Conservation (phyloP, 176 grass and related monocot genomes). For the Oryza rufipogon region DNA sequence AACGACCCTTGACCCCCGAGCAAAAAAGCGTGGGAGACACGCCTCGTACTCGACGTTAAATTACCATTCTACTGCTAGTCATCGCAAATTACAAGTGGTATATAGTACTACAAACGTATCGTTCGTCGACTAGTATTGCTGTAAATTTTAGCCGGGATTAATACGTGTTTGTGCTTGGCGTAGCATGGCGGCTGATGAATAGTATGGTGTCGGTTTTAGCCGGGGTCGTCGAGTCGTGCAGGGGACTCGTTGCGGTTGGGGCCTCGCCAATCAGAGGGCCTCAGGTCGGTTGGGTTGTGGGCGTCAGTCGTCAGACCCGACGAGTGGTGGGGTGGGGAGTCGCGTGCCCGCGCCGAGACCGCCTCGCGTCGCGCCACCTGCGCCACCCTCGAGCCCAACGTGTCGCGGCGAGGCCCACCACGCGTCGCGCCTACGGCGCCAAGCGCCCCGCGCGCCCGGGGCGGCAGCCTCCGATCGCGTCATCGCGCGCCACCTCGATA, state of each 20-base stretch:
- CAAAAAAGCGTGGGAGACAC: not conserved
- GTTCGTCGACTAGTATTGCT: not conserved
- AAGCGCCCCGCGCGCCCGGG: not conserved
- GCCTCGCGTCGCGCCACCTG: constrained; percentile 43
- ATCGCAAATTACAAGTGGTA: no score
- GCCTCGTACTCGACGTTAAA: not conserved
- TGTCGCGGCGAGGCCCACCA: constrained; percentile 39
- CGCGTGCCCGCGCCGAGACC: constrained; percentile 30
- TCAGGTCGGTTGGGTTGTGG: constrained; percentile 41
- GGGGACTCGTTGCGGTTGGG: not conserved
- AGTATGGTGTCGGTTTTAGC: not conserved
- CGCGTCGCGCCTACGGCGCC: constrained; percentile 18
- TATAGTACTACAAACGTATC: no score
- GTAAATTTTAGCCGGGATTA: not conserved
- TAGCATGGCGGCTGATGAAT: not conserved
- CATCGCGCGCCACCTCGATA: constrained; percentile 39
- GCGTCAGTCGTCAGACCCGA: constrained; percentile 26
- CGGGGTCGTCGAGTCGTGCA: not conserved
- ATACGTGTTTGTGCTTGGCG: not conserved
- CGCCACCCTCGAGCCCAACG: constrained; percentile 32
- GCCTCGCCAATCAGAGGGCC: not conserved
- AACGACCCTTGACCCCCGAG: not conserved
- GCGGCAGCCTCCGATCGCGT: constrained; percentile 14
- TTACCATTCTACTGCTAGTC: no score
- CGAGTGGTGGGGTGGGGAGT: not conserved